phyloP scores from a whole-genome alignment of 2,329 filamentous ascomycete genomes.

The Escovopsis weberi region DNA sequence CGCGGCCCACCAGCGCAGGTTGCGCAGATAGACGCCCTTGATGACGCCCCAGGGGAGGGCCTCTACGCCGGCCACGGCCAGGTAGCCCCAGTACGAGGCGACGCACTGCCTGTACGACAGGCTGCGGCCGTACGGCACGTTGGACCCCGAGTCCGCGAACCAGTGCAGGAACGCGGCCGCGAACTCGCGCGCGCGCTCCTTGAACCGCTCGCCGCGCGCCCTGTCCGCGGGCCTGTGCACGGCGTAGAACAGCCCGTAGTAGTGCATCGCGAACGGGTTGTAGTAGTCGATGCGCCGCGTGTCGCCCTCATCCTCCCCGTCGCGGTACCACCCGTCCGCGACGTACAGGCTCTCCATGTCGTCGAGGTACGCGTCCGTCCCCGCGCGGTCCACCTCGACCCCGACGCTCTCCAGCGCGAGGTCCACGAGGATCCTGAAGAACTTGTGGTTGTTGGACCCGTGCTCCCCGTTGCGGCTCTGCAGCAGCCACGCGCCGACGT shows the following conservation, averaged over 20 bases:
- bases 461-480: conserved; percentile 1
- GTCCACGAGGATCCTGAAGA: conserved; percentile 2
- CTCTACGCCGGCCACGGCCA: conserved; percentile 2
- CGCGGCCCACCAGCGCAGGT: conserved; percentile 2
- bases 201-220: conserved; percentile 1
- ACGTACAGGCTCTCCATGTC: conserved; percentile 3
- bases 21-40: conserved; percentile 4
- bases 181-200: neutral
- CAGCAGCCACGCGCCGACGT: conserved; percentile 1
- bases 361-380: conserved; percentile 1
- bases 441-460: conserved; percentile 2
- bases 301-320: conserved; percentile 2
- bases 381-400: neutral
- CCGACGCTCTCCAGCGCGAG: conserved; percentile 1
- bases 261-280: conserved; percentile 3
- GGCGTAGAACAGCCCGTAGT: conserved; percentile 2
- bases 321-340: conserved; percentile 1
- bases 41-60: conserved; percentile 4
- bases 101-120: conserved; percentile 3
- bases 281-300: conserved; percentile 2
- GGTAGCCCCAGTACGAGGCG: conserved; percentile 3
- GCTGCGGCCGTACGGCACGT: conserved; percentile 2
- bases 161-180: conserved; percentile 1
- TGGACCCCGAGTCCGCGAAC: conserved; percentile 1
- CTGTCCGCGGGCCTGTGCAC: conserved; percentile 1